Conservation (phyloP, 441 rosid species). For the Eruca vesicaria region DNA sequence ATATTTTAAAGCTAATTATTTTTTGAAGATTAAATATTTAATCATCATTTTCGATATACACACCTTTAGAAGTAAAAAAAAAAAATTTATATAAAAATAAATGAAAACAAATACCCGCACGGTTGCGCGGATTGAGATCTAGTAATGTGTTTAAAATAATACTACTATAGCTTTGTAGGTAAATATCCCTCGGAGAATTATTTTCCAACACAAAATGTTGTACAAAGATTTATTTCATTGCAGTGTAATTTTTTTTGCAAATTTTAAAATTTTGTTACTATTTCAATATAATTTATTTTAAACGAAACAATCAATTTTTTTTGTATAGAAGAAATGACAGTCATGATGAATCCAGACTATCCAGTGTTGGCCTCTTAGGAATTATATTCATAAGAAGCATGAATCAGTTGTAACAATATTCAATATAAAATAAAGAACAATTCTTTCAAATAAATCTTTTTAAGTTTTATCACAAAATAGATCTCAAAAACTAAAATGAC, state of each 20-base stretch:
- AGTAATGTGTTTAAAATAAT: too few relatives aligned
- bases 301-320: background rate
- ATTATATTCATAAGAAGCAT: background rate
- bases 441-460: too few relatives aligned
- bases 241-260: background rate
- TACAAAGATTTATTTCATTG: background rate
- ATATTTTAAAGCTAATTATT: too few relatives aligned
- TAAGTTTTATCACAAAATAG: too few relatives aligned
- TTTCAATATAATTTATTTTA: background rate
- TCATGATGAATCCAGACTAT: background rate
- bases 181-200: background rate
- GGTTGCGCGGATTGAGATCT: too few relatives aligned
- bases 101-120: too few relatives aligned
- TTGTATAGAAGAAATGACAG: background rate
- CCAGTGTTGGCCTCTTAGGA: background rate
- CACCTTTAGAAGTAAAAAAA: too few relatives aligned
- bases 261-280: background rate
- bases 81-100: too few relatives aligned
- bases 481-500: too few relatives aligned
- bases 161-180: background rate
- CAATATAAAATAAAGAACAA: too few relatives aligned
- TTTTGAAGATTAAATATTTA: too few relatives aligned
- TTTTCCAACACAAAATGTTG: background rate
- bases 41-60: too few relatives aligned
- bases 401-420: background rate